These are phyloP conservation scores for Teunomyces atbi DNA, from an alignment of 805 yeast species.

Conservation along the genomic window DNA sequence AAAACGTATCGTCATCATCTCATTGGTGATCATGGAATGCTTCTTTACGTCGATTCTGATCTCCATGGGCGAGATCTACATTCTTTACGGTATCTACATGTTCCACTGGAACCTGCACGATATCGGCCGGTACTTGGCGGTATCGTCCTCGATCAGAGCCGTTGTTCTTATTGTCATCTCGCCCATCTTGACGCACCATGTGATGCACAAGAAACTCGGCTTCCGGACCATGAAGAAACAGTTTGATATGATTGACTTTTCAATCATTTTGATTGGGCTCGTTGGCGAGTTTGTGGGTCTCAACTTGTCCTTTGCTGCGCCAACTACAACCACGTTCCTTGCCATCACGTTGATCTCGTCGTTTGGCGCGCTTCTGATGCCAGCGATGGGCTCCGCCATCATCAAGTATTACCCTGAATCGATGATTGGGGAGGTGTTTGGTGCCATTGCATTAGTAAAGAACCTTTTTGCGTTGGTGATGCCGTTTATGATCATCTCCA, in stretches of 20 bases:
- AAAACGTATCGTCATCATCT: constrained; percentile 40
- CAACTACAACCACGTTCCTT: constrained; percentile 27
- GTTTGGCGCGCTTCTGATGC: constrained; percentile 51
- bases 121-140: constrained; percentile 56
- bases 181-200: constrained; percentile 44
- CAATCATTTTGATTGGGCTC: constrained; percentile 36
- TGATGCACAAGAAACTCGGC: constrained; percentile 28
- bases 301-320: constrained; percentile 30
- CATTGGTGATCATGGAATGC: constrained; percentile 49
- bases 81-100: constrained; percentile 52
- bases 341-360: constrained; percentile 38
- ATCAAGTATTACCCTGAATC: constrained; percentile 60
- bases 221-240: constrained; percentile 36
- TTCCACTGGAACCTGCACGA: constrained; percentile 55
- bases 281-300: constrained; percentile 40
- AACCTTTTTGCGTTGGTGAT: constrained; percentile 46
- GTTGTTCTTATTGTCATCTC: constrained; percentile 47
- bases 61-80: constrained; percentile 40
- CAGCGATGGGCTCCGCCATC: constrained; percentile 57
- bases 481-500: constrained; percentile 47
- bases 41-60: constrained; percentile 33
- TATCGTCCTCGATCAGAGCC: constrained; percentile 50
- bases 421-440: constrained; percentile 69
- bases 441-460: constrained; percentile 62
- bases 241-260: constrained; percentile 54